Evolutionary conservation across 768 basidiomycete species (phyloP), one percentile per base, ranked within the genome.

Genomic region (Gymnopilus junonius): DNA sequence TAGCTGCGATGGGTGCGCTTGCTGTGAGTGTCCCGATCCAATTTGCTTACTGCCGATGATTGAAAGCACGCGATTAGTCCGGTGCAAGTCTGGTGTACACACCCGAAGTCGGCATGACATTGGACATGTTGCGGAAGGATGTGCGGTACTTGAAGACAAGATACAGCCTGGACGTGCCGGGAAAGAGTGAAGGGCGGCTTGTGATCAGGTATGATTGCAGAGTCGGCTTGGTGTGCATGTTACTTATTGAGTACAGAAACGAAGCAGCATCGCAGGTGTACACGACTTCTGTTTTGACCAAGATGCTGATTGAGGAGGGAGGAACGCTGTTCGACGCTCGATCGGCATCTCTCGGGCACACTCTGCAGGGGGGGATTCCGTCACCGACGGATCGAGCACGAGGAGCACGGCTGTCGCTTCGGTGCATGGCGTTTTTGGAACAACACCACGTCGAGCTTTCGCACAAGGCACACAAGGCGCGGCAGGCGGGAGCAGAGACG

Each of bases 231-330:
- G 25, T 11, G 15, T 12, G 8, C 23, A 17, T 59, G 59, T 54
- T 67, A 1, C 67, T 50, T 4, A 15, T 20, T 32, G 12, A 23
- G 29, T 2, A 6, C 17, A 96, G 96, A 59, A 96, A 88, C 76
- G 97, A 99, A 79, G 82, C 80, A 31, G 82, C 97, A 1, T 98
- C 96, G 14, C 79, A 80, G 8, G 92, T 98, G 25, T 99, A 99
- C 81, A 90, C 91, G 14, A 96, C 96, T 7, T 89, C 94, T 8
- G 85, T 97, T 58, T 85, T 99, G 68, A 96, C 91, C 63, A 93
- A 93, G 75, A 97, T 99, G 83, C 78, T 98, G 76, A 90, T 91
- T 70, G 97, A 97, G 73, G 97, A 99, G 76, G 97, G 97, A n/a
- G 89, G 89, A 25, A 65, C 82, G 5, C 81, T 98, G 23, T 99